A percentile compares a stretch with the other conserved stretches of the same genome.
Conservation (phyloP, 345 rosid genomes). For the Xanthoceras sorbifolium region DNA sequence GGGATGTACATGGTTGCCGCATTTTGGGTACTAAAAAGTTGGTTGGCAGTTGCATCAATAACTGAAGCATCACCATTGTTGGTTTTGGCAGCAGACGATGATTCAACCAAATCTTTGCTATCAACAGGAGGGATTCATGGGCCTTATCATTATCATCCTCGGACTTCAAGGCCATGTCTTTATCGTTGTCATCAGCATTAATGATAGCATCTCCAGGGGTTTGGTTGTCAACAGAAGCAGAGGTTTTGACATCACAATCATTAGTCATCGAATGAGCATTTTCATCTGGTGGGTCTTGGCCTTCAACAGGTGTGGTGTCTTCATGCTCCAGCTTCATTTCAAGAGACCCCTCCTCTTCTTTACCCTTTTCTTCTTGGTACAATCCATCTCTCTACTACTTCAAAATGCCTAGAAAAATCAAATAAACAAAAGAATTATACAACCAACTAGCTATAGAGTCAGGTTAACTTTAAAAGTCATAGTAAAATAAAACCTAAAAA, state of each 20-base stretch:
- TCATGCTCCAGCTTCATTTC: slow-evolving; percentile 1
- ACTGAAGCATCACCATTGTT: slow-evolving; percentile 7
- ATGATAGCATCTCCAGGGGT: background rate
- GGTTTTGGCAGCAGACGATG: slow-evolving; percentile 3
- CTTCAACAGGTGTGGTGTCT: slow-evolving; percentile 5
- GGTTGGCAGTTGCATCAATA: slow-evolving; percentile 17
- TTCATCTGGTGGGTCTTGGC: slow-evolving; percentile 14
- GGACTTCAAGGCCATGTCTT: slow-evolving; percentile 9
- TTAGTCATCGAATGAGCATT: slow-evolving; percentile 1
- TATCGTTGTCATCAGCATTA: background rate
- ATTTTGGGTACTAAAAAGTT: slow-evolving; percentile 1
- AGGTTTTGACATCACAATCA: slow-evolving; percentile 6
- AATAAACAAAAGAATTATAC: too few species aligned
- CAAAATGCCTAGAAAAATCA: background rate
- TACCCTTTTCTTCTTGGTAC: slow-evolving; percentile 16
- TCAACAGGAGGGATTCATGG: slow-evolving; percentile 10
- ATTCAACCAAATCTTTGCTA: slow-evolving; percentile 13
- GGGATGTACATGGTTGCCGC: background rate
- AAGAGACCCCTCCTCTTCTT: slow-evolving; percentile 7
- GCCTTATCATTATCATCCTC: slow-evolving; percentile 9
- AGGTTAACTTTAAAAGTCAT: background rate
- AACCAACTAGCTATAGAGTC: background rate
- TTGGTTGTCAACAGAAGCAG: slow-evolving; percentile 2
- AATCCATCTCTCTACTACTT: slow-evolving; percentile 20
- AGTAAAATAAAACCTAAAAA: background rate